Evolutionary conservation across 1,284 basidiomycete genomes (phyloP).

Genomic region (Naganishia sp.): DNA sequence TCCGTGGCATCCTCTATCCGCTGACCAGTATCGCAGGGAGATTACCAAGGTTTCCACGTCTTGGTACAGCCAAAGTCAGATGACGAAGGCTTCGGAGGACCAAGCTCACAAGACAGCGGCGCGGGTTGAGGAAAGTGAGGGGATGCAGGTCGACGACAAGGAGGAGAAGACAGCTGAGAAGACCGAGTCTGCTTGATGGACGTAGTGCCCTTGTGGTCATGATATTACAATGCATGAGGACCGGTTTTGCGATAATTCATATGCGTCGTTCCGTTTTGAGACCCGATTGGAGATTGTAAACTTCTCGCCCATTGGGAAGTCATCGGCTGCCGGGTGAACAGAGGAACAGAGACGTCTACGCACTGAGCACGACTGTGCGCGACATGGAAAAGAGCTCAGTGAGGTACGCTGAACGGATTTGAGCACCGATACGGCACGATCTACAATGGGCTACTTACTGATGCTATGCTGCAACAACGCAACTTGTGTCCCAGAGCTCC

Average conservation of each 20-base stretch:
- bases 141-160: not conserved
- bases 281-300: too few relatives aligned
- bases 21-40: conserved; percentile 54
- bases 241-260: too few relatives aligned
- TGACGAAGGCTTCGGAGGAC: conserved; percentile 80
- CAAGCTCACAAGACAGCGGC: conserved; percentile 53
- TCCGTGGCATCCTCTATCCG: not conserved
- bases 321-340: not conserved
- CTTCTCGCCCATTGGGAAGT: too few relatives aligned
- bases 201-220: too few relatives aligned
- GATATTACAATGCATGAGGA: too few relatives aligned
- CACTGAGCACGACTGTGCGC: not conserved
- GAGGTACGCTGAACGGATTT: too few relatives aligned
- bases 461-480: not conserved
- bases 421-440: too few relatives aligned
- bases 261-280: too few relatives aligned
- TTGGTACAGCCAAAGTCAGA: conserved; percentile 75
- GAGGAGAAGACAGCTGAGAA: not conserved
- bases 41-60: conserved; percentile 91
- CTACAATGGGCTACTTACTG: not conserved
- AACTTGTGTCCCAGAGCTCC: not conserved
- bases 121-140: conserved; percentile 6
- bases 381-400: too few relatives aligned
- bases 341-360: not conserved
- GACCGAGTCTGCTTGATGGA: not conserved